phyloP scores from a whole-genome alignment of 2,329 filamentous ascomycete genomes.

The Huntiella moniliformis region DNA sequence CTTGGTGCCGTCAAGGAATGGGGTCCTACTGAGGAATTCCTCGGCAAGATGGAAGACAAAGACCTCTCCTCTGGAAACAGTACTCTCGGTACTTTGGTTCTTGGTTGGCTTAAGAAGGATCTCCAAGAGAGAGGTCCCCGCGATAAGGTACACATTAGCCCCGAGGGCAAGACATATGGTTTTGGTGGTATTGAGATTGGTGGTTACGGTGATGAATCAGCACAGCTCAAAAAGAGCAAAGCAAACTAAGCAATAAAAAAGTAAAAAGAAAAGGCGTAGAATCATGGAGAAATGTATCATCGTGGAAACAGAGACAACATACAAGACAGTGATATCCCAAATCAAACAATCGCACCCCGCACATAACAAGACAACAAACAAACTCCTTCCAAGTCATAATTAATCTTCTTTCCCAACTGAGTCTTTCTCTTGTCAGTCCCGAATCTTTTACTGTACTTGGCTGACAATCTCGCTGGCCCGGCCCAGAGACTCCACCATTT shows the following conservation, averaged over 20 bases:
- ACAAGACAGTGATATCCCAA: slow-evolving; percentile 7
- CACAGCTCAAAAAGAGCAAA: slow-evolving; percentile 6
- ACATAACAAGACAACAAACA: not conserved
- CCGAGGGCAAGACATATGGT: slow-evolving; percentile 46
- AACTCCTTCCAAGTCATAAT: not conserved
- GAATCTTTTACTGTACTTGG: slow-evolving; percentile 38
- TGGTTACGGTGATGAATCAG: slow-evolving; percentile 38
- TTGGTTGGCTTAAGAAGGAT: slow-evolving; percentile 73
- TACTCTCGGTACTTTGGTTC: slow-evolving; percentile 66
- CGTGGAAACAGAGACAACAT: not conserved
- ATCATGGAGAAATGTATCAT: not conserved
- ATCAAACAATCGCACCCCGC: slow-evolving; percentile 2
- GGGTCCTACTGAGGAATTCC: slow-evolving; percentile 54
- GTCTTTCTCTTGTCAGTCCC: not conserved
- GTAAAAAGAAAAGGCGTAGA: not conserved
- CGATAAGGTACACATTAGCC: slow-evolving; percentile 32
- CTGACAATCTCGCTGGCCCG: slow-evolving; percentile 94
- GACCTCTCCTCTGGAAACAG: slow-evolving; percentile 47
- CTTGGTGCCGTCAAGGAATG: slow-evolving; percentile 74
- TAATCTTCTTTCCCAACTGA: no score
- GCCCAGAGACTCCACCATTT: slow-evolving; percentile 89
- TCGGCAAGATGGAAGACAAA: slow-evolving; percentile 28
- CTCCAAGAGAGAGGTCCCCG: slow-evolving; percentile 61
- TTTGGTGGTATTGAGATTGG: slow-evolving; percentile 31
- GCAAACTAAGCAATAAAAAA: not conserved